A percentile compares a stretch with the other conserved stretches of the same genome.
phyloP scores from a whole-genome alignment of 495 filamentous ascomycete species.

The Aspergillus kassunensis region DNA sequence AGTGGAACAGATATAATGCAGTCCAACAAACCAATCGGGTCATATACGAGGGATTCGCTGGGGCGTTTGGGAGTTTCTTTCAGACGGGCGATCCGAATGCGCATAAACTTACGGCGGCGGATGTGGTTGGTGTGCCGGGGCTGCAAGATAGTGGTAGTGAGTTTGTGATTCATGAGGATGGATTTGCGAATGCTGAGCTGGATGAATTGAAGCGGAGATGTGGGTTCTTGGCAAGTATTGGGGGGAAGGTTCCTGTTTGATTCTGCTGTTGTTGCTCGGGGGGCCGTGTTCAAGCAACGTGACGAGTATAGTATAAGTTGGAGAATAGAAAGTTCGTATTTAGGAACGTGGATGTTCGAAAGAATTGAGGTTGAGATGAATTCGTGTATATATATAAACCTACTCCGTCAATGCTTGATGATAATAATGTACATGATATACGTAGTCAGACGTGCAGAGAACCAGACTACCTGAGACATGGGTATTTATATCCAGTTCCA shows the following conservation, averaged over 20 bases:
- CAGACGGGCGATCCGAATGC: conserved; percentile 56
- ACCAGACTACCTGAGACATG: neutral
- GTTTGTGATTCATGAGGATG: conserved; percentile 45
- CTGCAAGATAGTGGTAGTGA: conserved; percentile 28
- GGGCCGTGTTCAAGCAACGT: too few species aligned
- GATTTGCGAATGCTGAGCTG: conserved; percentile 38
- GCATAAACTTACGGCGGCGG: conserved; percentile 49
- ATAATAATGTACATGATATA: neutral
- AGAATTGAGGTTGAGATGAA: neutral
- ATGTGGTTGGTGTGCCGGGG: conserved; percentile 43
- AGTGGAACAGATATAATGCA: conserved; percentile 56
- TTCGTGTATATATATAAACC: neutral
- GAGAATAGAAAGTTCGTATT: too few species aligned
- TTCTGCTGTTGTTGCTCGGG: too few species aligned
- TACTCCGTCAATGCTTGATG: neutral
- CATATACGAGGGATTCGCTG: conserved; percentile 54
- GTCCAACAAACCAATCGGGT: conserved; percentile 50
- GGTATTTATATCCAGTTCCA: neutral
- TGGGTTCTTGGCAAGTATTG: conserved; percentile 51
- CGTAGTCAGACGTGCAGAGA: neutral
- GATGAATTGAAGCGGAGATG: conserved; percentile 44
- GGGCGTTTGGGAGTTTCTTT: conserved; percentile 58
- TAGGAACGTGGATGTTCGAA: too few species aligned
- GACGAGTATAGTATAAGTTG: too few species aligned
- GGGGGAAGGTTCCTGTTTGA: conserved; percentile 36